Percentiles rank a stretch among this genome's conserved stretches.
These are phyloP conservation scores for Fusarium cyanostomum DNA, from an alignment of 2,329 filamentous ascomycete genomes.

Conservation along the genomic window DNA sequence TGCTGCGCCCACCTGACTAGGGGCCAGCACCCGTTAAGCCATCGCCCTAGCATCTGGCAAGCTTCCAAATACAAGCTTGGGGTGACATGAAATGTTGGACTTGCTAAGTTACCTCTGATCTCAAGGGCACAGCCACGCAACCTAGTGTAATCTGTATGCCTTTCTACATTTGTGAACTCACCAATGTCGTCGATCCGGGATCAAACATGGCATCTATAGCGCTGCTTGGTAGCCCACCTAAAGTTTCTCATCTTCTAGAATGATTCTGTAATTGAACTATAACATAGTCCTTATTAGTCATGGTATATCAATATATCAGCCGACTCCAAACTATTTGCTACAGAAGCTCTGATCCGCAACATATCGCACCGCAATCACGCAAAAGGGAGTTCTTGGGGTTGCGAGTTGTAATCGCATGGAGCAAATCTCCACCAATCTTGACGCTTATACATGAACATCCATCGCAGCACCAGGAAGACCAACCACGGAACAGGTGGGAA, in stretches of 20 bases:
- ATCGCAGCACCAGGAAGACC: conserved; percentile 44
- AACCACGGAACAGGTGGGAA: conserved; percentile 45
- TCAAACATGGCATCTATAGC: too few species aligned
- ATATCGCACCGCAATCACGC: too few species aligned
- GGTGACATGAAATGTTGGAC: conserved; percentile 13
- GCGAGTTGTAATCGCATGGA: conserved; percentile 43
- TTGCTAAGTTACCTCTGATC: background rate
- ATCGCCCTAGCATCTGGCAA: conserved; percentile 7
- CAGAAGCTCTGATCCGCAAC: too few species aligned
- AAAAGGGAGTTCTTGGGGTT: conserved; percentile 49
- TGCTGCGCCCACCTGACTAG: conserved; percentile 37
- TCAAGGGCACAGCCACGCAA: background rate
- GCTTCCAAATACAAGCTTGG: conserved; percentile 16
- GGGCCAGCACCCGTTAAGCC: background rate
- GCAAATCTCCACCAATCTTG: conserved; percentile 51
- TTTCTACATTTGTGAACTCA: background rate
- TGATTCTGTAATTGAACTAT: too few species aligned
- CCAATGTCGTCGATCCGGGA: too few species aligned
- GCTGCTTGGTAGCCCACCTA: too few species aligned
- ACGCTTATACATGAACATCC: conserved; percentile 47
- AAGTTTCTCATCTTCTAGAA: too few species aligned
- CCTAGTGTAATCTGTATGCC: background rate
- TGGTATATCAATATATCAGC: too few species aligned
- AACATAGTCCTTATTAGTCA: too few species aligned
- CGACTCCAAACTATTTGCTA: too few species aligned